These are phyloP conservation scores for Cairneyella variabilis DNA, from an alignment of 495 filamentous ascomycete species.

Conservation along the genomic window DNA sequence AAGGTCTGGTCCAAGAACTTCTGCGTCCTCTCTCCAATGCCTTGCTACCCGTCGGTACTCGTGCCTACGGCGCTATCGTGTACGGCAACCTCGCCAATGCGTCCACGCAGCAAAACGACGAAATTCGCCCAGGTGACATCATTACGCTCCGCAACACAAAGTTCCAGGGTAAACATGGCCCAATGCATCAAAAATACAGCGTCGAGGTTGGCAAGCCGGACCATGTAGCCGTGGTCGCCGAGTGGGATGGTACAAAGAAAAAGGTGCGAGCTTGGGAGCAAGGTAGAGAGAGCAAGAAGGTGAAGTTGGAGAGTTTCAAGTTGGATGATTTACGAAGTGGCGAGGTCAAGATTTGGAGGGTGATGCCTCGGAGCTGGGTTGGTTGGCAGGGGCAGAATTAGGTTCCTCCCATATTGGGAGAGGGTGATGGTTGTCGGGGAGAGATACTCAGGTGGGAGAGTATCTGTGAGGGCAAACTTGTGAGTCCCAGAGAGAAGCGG, in stretches of 20 bases:
- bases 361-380: slow-evolving; percentile 88
- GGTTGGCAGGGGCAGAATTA: slow-evolving; percentile 63
- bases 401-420: too few relatives aligned
- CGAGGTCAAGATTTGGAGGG: slow-evolving; percentile 96
- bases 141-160: slow-evolving; percentile 89
- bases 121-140: slow-evolving; percentile 92
- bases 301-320: slow-evolving; percentile 90
- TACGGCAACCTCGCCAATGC: slow-evolving; percentile 95
- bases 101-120: slow-evolving; percentile 80
- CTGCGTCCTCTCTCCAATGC: slow-evolving; percentile 68
- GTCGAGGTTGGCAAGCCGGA: slow-evolving; percentile 87
- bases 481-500: too few relatives aligned
- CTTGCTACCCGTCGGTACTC: slow-evolving; percentile 75
- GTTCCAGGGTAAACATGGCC: slow-evolving; percentile 92
- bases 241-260: slow-evolving; percentile 99
- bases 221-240: slow-evolving; percentile 92
- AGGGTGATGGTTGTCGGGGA: too few relatives aligned
- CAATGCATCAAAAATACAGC: slow-evolving; percentile 91
- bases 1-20: slow-evolving; percentile 72
- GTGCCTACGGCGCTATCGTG: slow-evolving; percentile 86
- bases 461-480: background rate
- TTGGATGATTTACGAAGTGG: slow-evolving; percentile 87
- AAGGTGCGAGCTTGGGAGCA: slow-evolving; percentile 96
- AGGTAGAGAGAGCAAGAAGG: slow-evolving; percentile 89
- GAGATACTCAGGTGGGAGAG: background rate